phyloP scores from a whole-genome alignment of 768 basidiomycete species.

The Tylopilus balloui region DNA sequence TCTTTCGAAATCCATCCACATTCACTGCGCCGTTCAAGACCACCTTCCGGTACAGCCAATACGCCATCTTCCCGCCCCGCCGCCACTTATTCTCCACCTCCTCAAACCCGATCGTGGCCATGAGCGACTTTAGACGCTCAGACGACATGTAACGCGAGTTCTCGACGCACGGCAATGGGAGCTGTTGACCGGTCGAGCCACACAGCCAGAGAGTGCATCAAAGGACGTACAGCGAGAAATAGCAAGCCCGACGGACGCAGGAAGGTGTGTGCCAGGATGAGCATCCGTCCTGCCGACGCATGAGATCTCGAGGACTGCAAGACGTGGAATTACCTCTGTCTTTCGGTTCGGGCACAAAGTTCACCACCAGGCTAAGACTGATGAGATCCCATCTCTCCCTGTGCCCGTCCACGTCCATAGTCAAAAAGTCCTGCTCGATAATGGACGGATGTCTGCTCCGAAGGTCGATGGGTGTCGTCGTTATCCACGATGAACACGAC shows the following conservation, averaged over 20 bases:
- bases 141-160: slow-evolving; percentile 83
- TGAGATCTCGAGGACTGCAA: slow-evolving; percentile 2
- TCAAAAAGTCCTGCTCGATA: slow-evolving; percentile 80
- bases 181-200: slow-evolving; percentile 38
- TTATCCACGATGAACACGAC: slow-evolving; percentile 65
- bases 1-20: slow-evolving; percentile 42
- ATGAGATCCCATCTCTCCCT: slow-evolving; percentile 67
- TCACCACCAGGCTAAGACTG: slow-evolving; percentile 84
- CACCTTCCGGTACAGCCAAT: slow-evolving; percentile 71
- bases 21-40: background rate
- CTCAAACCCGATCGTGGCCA: slow-evolving; percentile 61
- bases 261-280: slow-evolving; percentile 55
- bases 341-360: slow-evolving; percentile 73
- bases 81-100: slow-evolving; percentile 59
- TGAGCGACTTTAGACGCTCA: slow-evolving; percentile 51
- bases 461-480: slow-evolving; percentile 73
- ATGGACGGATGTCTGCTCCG: slow-evolving; percentile 80
- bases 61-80: slow-evolving; percentile 76
- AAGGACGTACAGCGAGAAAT: slow-evolving; percentile 61
- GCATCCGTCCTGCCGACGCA: slow-evolving; percentile 57
- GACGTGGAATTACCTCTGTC: slow-evolving; percentile 57
- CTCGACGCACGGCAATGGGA: slow-evolving; percentile 77
- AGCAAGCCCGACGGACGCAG: slow-evolving; percentile 52
- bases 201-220: background rate
- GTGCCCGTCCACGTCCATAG: slow-evolving; percentile 50